These are phyloP conservation scores for Ophiognomonia clavigignenti-juglandacearum DNA, from an alignment of 2,329 filamentous ascomycete species.

Conservation along the genomic window DNA sequence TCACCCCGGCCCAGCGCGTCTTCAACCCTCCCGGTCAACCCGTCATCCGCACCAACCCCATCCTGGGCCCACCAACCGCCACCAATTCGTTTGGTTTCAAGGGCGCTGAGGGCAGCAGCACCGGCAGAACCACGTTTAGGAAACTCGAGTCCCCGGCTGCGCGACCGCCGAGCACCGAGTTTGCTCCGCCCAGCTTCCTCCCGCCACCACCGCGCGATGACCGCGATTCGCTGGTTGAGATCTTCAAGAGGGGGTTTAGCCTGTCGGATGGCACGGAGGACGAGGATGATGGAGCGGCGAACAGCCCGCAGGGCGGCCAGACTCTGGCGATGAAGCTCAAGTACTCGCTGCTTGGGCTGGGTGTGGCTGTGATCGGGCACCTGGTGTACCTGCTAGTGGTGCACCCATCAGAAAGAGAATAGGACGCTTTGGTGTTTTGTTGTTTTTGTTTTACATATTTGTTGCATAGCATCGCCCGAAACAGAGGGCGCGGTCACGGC, in stretches of 20 bases:
- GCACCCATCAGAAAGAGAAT: no score
- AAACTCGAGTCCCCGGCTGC: conserved; percentile 1
- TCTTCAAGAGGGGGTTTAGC: conserved; percentile 40
- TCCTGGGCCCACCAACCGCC: conserved; percentile 19
- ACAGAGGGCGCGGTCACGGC: not conserved
- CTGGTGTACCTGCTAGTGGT: no score
- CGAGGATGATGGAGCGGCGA: not conserved
- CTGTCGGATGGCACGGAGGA: not conserved
- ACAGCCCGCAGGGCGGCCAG: not conserved
- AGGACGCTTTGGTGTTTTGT: not conserved
- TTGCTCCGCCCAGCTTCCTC: conserved; percentile 59
- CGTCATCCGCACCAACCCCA: conserved; percentile 42
- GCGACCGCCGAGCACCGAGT: conserved; percentile 23
- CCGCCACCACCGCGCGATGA: conserved; percentile 38
- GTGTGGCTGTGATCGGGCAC: not conserved
- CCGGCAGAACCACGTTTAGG: conserved; percentile 11
- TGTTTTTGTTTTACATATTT: not conserved
- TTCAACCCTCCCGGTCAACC: conserved; percentile 58
- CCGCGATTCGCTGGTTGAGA: conserved; percentile 37
- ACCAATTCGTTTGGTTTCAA: conserved; percentile 55
- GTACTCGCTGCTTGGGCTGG: not conserved
- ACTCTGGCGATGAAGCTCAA: not conserved
- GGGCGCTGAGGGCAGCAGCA: no score
- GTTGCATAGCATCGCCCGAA: not conserved
- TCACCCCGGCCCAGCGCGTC: conserved; percentile 56